A percentile compares a stretch with the other conserved stretches of the same genome.
Conservation (phyloP, 352 stramenopile genomes). For the Pythium angustatum region DNA sequence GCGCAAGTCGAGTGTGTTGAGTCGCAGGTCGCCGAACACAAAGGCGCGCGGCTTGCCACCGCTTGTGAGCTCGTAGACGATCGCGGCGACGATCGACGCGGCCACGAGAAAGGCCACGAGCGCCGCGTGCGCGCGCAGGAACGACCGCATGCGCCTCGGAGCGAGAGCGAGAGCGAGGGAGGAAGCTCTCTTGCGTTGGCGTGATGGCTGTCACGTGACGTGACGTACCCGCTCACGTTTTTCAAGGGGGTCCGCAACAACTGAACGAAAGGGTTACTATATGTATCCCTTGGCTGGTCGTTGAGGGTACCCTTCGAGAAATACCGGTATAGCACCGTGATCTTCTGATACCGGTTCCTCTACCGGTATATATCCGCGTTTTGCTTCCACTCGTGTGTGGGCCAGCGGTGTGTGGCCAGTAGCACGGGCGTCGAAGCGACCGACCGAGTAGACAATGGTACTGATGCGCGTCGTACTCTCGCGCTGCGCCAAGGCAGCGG, state of each 20-base stretch:
- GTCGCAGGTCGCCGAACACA: slow-evolving; percentile 37
- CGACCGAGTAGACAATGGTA: slow-evolving; percentile 7
- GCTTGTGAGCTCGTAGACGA: slow-evolving; percentile 62
- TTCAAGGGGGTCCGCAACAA: too few relatives aligned
- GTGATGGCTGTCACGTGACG: too few relatives aligned
- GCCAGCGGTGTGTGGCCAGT: slow-evolving; percentile 26
- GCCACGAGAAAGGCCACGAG: slow-evolving; percentile 42
- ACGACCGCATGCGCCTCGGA: slow-evolving; percentile 11
- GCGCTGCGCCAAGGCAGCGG: slow-evolving; percentile 31
- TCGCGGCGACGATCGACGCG: slow-evolving; percentile 40
- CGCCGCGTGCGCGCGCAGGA: slow-evolving; percentile 38
- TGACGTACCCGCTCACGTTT: too few relatives aligned
- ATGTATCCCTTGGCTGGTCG: too few relatives aligned
- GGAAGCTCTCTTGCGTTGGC: neutral
- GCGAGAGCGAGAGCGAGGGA: neutral
- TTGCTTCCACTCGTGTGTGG: slow-evolving; percentile 13
- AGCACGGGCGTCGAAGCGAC: slow-evolving; percentile 14
- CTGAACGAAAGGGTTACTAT: too few relatives aligned
- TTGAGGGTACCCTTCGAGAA: neutral
- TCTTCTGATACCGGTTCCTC: slow-evolving; percentile 4
- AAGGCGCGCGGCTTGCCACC: slow-evolving; percentile 47
- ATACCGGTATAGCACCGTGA: too few relatives aligned
- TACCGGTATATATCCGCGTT: slow-evolving; percentile 16
- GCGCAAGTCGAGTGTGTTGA: slow-evolving; percentile 46
- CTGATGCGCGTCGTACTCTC: slow-evolving; percentile 31